Conservation (phyloP, 2,329 filamentous ascomycete genomes). For the Fusarium hainanense region DNA sequence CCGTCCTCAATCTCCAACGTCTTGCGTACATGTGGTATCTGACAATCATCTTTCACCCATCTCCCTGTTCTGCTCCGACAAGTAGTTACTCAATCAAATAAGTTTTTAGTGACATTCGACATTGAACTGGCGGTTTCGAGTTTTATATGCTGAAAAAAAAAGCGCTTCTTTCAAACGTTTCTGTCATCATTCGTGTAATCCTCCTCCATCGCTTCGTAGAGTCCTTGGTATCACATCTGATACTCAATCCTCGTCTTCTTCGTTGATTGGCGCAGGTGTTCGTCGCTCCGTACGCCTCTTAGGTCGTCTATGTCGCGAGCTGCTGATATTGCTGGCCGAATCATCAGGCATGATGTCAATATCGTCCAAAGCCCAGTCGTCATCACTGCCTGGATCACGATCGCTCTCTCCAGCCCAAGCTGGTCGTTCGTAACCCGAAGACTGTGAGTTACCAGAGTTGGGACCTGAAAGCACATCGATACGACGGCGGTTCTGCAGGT, state of each 20-base stretch:
- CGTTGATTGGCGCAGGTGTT: slow-evolving; percentile 78
- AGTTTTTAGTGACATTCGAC: slow-evolving; percentile 31
- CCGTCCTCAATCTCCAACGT: slow-evolving; percentile 3
- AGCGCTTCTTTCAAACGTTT: slow-evolving; percentile 35
- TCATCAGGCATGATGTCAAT: slow-evolving; percentile 79
- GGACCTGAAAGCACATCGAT: slow-evolving; percentile 66
- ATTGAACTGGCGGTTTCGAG: slow-evolving; percentile 32
- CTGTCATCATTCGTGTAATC: slow-evolving; percentile 33
- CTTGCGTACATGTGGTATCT: slow-evolving; percentile 45
- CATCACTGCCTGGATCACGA: slow-evolving; percentile 64
- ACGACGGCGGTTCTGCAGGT: slow-evolving; percentile 67
- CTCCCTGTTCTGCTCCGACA: slow-evolving; percentile 16
- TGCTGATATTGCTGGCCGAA: slow-evolving; percentile 82
- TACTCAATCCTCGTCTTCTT: slow-evolving; percentile 72
- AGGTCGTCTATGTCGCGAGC: slow-evolving; percentile 72
- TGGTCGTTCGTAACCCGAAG: slow-evolving; percentile 58
- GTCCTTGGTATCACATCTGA: slow-evolving; percentile 9
- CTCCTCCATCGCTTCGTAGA: slow-evolving; percentile 4
- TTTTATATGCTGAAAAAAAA: slow-evolving; percentile 37
- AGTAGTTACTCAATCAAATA: slow-evolving; percentile 36
- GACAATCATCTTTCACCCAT: slow-evolving; percentile 38
- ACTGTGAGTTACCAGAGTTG: slow-evolving; percentile 59
- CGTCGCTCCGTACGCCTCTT: slow-evolving; percentile 75
- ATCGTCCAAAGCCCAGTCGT: slow-evolving; percentile 68
- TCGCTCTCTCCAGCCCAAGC: slow-evolving; percentile 55